Base-by-base conservation (phyloP, 2,329 filamentous ascomycete species). In the Gnomoniopsis sp. region DNA sequence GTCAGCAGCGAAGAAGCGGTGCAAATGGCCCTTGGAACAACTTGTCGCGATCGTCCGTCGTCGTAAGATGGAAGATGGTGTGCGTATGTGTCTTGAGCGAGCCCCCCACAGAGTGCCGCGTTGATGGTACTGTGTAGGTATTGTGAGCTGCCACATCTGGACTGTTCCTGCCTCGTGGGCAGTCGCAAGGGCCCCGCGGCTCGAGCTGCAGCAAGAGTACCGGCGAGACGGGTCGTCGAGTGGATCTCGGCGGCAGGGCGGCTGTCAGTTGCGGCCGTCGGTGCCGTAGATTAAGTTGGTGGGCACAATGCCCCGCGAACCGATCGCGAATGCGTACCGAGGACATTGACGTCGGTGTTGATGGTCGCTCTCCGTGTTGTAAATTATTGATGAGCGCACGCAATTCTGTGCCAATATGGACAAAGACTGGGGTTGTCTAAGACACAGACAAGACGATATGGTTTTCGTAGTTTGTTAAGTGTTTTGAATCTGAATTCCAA, bases 181-280 rank as follows among this genome's bases (percentile, higher is more conserved):
- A 30, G 48, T n/a, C 34, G 19, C 22, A n/a, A 14, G 11, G 47
- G 23, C 47, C 19, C n/a, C 15, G 47, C 15, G 22, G 47, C 22
- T 7, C 21, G 21, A 23, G 43, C 51, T 41, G 51, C 51, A 53
- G 33, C 17, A 38, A 11, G 10, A 53, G 51, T 53, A 46, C 51
- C 51, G 51, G 51, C 46, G 43, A 30, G 43, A 21, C 41, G 52
- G 52, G 15, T 36, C 15, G 14, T 12, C 36, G 36, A 34, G 52
- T 54, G 52, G 52, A 44, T 15, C 52, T 54, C 52, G 41, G 44
- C 52, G 52, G 52, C 52, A 44, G 26, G 36, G 52, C 52, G 52
- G 52, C 44, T 48, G 22, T 30, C 43, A 38, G 21, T 33, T 2
- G 43, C 52, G 52, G 52, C 52, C 47, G 43, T 54, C 52, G 52